Evolutionary conservation across 1,139 yeast species (phyloP), one percentile per base, ranked within the genome.

Genomic region (Scheffersomyces illinoinensis): DNA sequence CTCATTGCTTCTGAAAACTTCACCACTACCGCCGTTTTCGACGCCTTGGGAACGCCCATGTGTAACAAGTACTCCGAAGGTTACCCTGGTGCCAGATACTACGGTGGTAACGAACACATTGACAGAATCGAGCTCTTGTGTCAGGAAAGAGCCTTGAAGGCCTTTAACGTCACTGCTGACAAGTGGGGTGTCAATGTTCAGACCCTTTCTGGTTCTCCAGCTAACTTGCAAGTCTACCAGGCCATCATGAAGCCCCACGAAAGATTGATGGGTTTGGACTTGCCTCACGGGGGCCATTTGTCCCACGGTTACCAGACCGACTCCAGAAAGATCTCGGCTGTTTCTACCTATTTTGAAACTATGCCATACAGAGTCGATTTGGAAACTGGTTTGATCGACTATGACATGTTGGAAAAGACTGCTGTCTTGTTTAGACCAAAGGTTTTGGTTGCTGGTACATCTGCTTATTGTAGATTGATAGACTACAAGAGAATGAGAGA

Each of bases 101-200:
- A 90, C 74, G 95, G 96, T 78, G 95, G 95, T 79, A 90, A 93
- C 74, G 95, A 93, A 79, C 92, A 89, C 79, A 95, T 95, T 70
- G 99, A 95, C 82, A 88, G 91, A 76, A 91, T 92, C 76, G 99
- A 95, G 81, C 75, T 86, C 55, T 82, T 95, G 68, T 95, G 98
- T 79, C 98, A 93, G 82, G 82, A 89, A 71, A 87, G 99, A 78
- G 99, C 98, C 58, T 84, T 95, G 67, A 85, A 89, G 63, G 97
- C 98, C 24, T 95, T 95, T 82, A 78, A 84, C 68, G 75, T 93
- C 60, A 85, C 90, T 68, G 81, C 93, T 56, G 96, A 87, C 65
- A 86, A 88, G 75, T 95, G 99, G 98, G 98, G 99, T 63, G 98
- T 95, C 71, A 95, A 95, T 71, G 99, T 95, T 57, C 99, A 95